A percentile compares a stretch with the other conserved stretches of the same genome.
These are phyloP conservation scores for Fusarium torulosum DNA, from an alignment of 2,329 filamentous ascomycete genomes.

Conservation along the genomic window DNA sequence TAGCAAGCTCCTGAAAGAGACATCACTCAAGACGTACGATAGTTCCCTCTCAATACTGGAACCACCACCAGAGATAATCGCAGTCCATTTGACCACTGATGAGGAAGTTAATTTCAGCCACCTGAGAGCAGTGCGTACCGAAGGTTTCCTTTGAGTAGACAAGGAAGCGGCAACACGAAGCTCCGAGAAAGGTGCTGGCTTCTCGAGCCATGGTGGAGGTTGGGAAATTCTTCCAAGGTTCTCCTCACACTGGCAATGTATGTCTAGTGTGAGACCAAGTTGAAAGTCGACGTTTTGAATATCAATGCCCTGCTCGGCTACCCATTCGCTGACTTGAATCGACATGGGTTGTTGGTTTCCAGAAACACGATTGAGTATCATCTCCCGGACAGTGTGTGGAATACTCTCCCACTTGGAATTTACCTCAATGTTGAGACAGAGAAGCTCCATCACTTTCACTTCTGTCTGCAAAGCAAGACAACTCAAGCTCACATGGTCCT, in stretches of 20 bases:
- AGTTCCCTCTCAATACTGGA: constrained; percentile 1
- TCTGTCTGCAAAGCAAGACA: neutral
- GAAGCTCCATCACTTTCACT: neutral
- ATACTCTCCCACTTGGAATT: neutral
- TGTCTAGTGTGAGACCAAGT: neutral
- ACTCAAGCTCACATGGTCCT: neutral
- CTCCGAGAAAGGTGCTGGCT: neutral
- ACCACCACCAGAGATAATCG: constrained; percentile 3
- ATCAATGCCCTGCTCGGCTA: neutral
- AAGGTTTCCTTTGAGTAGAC: neutral
- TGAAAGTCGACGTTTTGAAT: neutral
- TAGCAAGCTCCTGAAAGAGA: neutral
- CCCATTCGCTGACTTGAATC: neutral
- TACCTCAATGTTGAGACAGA: neutral
- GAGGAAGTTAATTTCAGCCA: neutral
- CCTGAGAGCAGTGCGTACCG: neutral
- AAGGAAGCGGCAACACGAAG: neutral
- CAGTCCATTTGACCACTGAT: neutral
- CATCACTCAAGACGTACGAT: neutral
- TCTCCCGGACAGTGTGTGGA: neutral
- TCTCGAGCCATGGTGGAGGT: no score
- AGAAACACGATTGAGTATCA: constrained; percentile 5
- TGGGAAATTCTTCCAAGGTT: neutral
- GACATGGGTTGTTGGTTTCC: neutral
- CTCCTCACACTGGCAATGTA: neutral